Evolutionary conservation across 1,139 yeast species (phyloP).

Genomic region (Kodamaea alishanica): DNA sequence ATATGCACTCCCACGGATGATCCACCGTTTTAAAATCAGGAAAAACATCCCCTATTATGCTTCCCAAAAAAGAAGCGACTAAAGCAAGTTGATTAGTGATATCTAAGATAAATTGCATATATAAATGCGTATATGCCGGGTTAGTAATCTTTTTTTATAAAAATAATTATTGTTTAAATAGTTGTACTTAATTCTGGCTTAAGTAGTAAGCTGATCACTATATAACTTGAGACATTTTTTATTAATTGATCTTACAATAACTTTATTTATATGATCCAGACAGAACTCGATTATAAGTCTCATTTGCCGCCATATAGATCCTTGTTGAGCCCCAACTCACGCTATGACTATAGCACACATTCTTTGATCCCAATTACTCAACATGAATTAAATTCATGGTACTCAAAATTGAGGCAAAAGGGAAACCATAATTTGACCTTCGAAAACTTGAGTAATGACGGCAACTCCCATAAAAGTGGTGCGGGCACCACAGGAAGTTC

Average conservation of each 20-base stretch:
- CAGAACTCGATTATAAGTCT: constrained; percentile 25
- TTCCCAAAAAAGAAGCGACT: too few relatives aligned
- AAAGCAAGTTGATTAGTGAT: too few relatives aligned
- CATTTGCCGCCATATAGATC: constrained; percentile 47
- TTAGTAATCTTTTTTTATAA: too few relatives aligned
- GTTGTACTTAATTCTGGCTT: too few relatives aligned
- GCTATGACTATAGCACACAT: constrained; percentile 44
- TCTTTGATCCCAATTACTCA: constrained; percentile 37
- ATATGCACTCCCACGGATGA: too few relatives aligned
- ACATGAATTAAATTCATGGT: constrained; percentile 24
- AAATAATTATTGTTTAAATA: too few relatives aligned
- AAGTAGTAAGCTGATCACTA: too few relatives aligned
- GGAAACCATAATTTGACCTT: constrained; percentile 14
- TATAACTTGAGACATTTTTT: neutral
- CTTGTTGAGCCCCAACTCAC: constrained; percentile 38
- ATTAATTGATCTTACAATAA: neutral
- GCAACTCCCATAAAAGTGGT: constrained; percentile 3
- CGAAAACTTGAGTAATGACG: constrained; percentile 9
- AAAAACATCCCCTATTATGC: too few relatives aligned
- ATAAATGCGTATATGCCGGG: too few relatives aligned
- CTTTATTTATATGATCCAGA: neutral
- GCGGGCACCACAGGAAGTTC: constrained; percentile 2
- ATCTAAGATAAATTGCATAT: too few relatives aligned
- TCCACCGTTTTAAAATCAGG: too few relatives aligned
- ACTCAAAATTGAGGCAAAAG: constrained; percentile 9